These are phyloP conservation scores for Malassezia sympodialis DNA, from an alignment of 1,284 basidiomycete genomes.

Conservation along the genomic window DNA sequence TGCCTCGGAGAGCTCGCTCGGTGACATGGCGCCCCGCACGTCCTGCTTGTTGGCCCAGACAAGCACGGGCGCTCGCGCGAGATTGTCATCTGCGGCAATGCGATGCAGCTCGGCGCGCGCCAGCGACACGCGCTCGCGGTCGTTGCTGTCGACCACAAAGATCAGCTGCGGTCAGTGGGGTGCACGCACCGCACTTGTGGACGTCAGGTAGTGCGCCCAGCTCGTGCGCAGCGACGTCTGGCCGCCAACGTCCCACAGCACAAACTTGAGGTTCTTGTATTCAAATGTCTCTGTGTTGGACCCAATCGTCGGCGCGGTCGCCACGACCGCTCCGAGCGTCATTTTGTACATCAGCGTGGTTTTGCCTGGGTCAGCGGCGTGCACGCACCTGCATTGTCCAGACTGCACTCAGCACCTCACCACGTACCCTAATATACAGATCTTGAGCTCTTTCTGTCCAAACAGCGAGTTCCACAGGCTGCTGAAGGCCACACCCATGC, in stretches of 20 bases:
- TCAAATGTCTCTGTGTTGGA: conserved; percentile 49
- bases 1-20: conserved; percentile 52
- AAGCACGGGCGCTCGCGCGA: conserved; percentile 49
- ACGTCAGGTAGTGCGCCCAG: conserved; percentile 51
- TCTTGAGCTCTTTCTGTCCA: conserved; percentile 52
- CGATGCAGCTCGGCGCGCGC: conserved; percentile 51
- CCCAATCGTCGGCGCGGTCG: conserved; percentile 52
- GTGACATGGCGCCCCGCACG: conserved; percentile 49
- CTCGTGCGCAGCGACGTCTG: conserved; percentile 50
- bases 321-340: conserved; percentile 53
- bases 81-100: conserved; percentile 46
- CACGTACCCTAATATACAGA: conserved; percentile 42
- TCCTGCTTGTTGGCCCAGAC: conserved; percentile 54
- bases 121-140: conserved; percentile 50
- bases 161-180: conserved; percentile 37
- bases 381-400: conserved; percentile 6
- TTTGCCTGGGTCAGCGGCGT: conserved; percentile 50
- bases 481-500: conserved; percentile 44
- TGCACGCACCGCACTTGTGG: conserved; percentile 47
- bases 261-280: conserved; percentile 53
- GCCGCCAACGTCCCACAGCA: conserved; percentile 52
- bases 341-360: conserved; percentile 53
- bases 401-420: background rate
- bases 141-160: conserved; percentile 53
- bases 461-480: conserved; percentile 52